These are phyloP conservation scores for Ormosia semicastrata DNA, from an alignment of 306 rosid genomes.

Conservation along the genomic window DNA sequence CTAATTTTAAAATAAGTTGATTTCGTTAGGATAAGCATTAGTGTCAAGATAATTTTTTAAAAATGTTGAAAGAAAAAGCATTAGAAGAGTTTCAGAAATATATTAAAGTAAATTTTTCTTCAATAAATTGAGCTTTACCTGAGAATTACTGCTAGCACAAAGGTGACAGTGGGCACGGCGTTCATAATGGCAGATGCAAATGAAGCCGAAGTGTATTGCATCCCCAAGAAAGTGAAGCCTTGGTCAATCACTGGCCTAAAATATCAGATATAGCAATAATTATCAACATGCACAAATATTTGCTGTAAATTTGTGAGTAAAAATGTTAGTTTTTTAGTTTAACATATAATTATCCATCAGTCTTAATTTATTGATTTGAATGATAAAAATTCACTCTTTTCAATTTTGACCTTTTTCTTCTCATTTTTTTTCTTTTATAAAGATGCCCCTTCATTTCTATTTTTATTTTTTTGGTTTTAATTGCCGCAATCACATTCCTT, in stretches of 20 bases:
- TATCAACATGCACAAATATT: neutral
- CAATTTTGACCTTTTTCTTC: neutral
- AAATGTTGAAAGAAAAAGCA: no score
- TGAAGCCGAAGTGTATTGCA: constrained; percentile 76
- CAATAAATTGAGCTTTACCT: constrained; percentile 32
- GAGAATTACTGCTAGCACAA: constrained; percentile 51
- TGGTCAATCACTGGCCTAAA: constrained; percentile 75
- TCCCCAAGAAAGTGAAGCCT: constrained; percentile 67
- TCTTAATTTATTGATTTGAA: neutral
- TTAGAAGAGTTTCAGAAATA: no score
- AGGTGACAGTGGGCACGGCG: constrained; percentile 78
- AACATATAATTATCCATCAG: neutral
- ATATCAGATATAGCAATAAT: neutral
- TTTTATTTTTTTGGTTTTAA: no score
- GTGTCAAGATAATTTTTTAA: no score
- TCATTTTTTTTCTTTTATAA: neutral
- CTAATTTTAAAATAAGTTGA: no score
- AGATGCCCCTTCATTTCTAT: neutral
- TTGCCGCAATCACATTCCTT: neutral
- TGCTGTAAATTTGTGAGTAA: no score
- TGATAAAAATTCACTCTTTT: neutral
- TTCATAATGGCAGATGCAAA: constrained; percentile 69
- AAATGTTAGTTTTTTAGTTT: neutral
- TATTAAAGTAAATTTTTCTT: neutral
- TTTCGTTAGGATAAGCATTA: neutral